Percentiles rank a stretch among this genome's conserved stretches.
Evolutionary conservation across 202 grass and related monocot genomes (phyloP).

Genomic region (Setaria italica): DNA sequence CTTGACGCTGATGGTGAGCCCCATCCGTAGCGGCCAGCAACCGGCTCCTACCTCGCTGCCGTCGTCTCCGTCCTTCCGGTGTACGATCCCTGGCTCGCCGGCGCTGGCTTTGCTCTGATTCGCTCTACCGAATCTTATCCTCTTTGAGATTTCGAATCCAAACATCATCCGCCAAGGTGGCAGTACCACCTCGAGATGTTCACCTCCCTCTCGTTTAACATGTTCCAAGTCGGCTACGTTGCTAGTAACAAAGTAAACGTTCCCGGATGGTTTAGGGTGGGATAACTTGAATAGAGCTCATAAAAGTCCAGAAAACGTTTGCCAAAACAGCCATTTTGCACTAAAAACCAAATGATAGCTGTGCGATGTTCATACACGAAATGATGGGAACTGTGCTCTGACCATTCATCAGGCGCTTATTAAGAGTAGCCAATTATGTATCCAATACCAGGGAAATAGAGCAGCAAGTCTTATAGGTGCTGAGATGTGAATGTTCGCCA

Average conservation of each 20-base stretch:
- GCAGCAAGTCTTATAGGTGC: not conserved
- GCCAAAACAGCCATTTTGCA: not conserved
- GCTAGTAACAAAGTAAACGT: not conserved
- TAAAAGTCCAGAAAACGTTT: not conserved
- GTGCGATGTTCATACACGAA: conserved; percentile 10
- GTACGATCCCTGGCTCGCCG: no score
- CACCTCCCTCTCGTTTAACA: no score
- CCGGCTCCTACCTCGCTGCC: no score
- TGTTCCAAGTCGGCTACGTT: no score
- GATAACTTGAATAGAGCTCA: not conserved
- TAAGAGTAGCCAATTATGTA: conserved; percentile 5
- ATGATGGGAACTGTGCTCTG: conserved; percentile 22
- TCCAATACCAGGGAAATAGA: not conserved
- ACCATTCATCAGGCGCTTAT: conserved; percentile 47
- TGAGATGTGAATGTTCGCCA: not conserved
- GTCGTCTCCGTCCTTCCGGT: no score
- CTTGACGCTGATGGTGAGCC: no score
- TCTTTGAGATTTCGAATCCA: no score
- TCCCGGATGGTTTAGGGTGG: not conserved
- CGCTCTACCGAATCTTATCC: no score
- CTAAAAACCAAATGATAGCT: conserved; percentile 11
- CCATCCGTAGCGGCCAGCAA: no score
- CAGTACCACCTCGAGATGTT: no score
- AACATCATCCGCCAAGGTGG: no score
- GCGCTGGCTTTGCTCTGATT: no score